A percentile compares a stretch with the other conserved stretches of the same genome.
These are phyloP conservation scores for Hypoxylon sp. DNA, from an alignment of 2,329 filamentous ascomycete genomes.

Conservation along the genomic window DNA sequence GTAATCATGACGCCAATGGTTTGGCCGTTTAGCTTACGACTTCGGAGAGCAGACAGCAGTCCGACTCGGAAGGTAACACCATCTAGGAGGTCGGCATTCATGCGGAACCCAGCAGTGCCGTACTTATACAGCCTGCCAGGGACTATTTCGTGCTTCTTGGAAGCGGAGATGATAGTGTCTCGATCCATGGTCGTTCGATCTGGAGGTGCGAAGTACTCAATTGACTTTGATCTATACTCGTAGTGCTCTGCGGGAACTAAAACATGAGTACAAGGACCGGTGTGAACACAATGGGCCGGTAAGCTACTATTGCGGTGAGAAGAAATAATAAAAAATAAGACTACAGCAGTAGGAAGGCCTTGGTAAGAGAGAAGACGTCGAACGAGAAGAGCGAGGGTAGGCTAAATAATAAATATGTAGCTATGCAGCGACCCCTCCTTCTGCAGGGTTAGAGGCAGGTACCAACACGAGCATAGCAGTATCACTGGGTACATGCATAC, in stretches of 20 bases:
- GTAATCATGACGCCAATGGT: slow-evolving; percentile 97
- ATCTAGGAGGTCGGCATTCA: slow-evolving; percentile 81
- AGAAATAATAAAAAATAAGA: neutral
- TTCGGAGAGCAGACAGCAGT: slow-evolving; percentile 85
- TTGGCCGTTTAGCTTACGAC: slow-evolving; percentile 86
- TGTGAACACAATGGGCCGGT: slow-evolving; percentile 7
- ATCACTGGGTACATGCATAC: neutral
- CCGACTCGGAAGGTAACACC: slow-evolving; percentile 94
- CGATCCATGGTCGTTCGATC: slow-evolving; percentile 54
- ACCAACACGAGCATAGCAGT: neutral
- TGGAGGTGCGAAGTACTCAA: slow-evolving; percentile 1
- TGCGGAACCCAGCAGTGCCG: slow-evolving; percentile 73
- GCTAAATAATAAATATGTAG: slow-evolving; percentile 27
- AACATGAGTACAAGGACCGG: neutral
- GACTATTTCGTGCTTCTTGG: slow-evolving; percentile 68
- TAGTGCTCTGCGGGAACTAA: neutral
- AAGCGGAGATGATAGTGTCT: slow-evolving; percentile 64
- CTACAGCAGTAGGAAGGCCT: slow-evolving; percentile 7
- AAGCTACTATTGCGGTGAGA: neutral
- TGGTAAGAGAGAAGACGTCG: slow-evolving; percentile 3
- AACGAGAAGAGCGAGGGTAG: slow-evolving; percentile 16
- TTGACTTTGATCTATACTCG: slow-evolving; percentile 1
- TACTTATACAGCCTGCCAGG: slow-evolving; percentile 67
- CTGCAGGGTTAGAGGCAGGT: neutral
- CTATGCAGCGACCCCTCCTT: slow-evolving; percentile 4